These are phyloP conservation scores for Seiridium unicorne DNA, from an alignment of 2,329 filamentous ascomycete genomes.

Conservation along the genomic window DNA sequence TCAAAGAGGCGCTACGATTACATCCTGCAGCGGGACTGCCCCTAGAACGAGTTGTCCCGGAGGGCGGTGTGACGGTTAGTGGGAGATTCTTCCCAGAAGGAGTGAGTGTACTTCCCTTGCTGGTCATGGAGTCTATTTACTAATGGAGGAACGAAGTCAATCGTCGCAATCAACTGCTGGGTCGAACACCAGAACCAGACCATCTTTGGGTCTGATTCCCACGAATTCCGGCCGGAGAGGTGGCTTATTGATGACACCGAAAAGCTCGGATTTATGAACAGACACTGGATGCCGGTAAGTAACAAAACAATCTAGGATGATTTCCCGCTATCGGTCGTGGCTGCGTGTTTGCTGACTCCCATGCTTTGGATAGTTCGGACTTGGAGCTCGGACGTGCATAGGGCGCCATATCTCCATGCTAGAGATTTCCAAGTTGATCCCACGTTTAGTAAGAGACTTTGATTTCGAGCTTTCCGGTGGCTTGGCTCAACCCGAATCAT, in stretches of 20 bases:
- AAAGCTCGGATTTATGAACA: constrained; percentile 22
- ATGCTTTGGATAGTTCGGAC: constrained; percentile 30
- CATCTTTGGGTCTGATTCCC: constrained; percentile 30
- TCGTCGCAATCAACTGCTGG: constrained; percentile 35
- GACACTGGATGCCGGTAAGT: constrained; percentile 33
- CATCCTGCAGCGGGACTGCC: constrained; percentile 24
- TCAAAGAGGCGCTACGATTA: constrained; percentile 47
- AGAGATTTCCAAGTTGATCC: constrained; percentile 42
- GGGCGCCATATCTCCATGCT: constrained; percentile 42
- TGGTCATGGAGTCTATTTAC: neutral
- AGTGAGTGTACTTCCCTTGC: neutral
- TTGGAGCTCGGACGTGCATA: constrained; percentile 40
- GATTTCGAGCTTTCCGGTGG: constrained; percentile 25
- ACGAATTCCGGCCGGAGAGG: constrained; percentile 36
- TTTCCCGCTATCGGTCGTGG: neutral
- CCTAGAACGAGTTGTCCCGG: constrained; percentile 18
- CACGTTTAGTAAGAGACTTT: constrained; percentile 32
- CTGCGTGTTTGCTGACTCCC: neutral
- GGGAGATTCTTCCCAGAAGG: constrained; percentile 23
- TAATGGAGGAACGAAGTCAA: constrained; percentile 14
- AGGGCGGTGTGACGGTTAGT: constrained; percentile 22
- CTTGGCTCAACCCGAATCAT: neutral
- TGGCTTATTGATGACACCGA: constrained; percentile 32
- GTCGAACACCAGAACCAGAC: constrained; percentile 28
- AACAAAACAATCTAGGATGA: neutral